Conservation (phyloP, 768 basidiomycete species). For the Rhodotorula graminis region DNA sequence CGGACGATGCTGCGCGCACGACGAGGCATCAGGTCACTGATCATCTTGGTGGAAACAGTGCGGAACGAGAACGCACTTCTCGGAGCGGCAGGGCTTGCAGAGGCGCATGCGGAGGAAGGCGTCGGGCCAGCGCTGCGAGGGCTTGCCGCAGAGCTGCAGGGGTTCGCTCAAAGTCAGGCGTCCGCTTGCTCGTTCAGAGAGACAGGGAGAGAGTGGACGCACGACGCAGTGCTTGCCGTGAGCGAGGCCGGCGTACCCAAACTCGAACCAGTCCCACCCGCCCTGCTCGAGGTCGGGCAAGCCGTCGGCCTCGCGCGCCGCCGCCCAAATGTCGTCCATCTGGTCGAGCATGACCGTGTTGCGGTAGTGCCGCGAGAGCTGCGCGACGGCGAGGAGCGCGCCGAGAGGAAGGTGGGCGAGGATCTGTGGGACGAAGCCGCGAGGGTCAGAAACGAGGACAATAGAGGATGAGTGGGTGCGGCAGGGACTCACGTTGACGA, state of each 20-base stretch:
- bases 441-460: background rate
- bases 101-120: slow-evolving; percentile 8
- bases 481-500: background rate
- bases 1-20: slow-evolving; percentile 2
- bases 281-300: background rate
- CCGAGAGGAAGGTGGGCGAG: background rate
- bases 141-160: background rate
- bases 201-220: background rate
- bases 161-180: too few relatives aligned
- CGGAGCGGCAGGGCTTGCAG: slow-evolving; percentile 4
- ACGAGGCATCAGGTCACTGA: too few relatives aligned
- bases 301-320: background rate
- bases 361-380: background rate
- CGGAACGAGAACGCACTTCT: background rate
- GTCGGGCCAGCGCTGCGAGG: background rate
- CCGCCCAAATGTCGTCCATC: background rate
- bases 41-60: too few relatives aligned
- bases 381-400: background rate
- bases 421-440: background rate
- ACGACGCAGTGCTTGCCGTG: background rate
- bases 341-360: background rate
- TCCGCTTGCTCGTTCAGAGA: too few relatives aligned
- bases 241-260: background rate
- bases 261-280: background rate
- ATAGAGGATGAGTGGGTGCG: too few relatives aligned